Conservation (phyloP, 2,329 filamentous ascomycete genomes). For the Pezicula rhizophila region DNA sequence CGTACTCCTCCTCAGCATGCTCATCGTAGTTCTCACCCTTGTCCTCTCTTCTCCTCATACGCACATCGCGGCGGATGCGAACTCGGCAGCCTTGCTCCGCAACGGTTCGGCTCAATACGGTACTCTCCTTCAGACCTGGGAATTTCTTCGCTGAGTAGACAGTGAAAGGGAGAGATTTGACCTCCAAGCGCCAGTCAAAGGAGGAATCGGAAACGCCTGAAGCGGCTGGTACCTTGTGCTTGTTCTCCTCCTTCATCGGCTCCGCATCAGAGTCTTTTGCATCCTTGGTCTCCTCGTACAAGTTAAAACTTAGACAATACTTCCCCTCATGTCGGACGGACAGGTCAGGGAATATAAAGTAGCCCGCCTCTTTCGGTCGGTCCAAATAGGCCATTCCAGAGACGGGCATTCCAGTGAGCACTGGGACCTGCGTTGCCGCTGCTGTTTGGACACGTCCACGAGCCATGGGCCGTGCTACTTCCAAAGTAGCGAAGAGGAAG, state of each 20-base stretch:
- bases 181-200: constrained; percentile 82
- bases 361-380: constrained; percentile 71
- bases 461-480: constrained; percentile 77
- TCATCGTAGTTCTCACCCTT: constrained; percentile 50
- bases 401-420: constrained; percentile 89
- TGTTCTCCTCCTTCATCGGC: constrained; percentile 28
- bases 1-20: constrained; percentile 55
- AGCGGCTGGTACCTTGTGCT: constrained; percentile 30
- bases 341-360: constrained; percentile 96
- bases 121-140: constrained; percentile 86
- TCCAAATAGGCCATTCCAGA: constrained; percentile 96
- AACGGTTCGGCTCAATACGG: constrained; percentile 78
- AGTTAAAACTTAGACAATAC: constrained; percentile 84
- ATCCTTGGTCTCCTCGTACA: constrained; percentile 92
- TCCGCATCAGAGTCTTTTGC: constrained; percentile 65
- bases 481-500: constrained; percentile 90
- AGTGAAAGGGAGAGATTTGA: constrained; percentile 79
- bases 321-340: constrained; percentile 93
- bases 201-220: constrained; percentile 34
- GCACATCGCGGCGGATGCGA: constrained; percentile 86
- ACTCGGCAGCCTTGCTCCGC: constrained; percentile 96
- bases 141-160: constrained; percentile 99
- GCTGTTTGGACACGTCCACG: constrained; percentile 67
- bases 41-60: constrained; percentile 78
- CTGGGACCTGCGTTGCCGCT: constrained; percentile 64